Evolutionary conservation across 805 yeast species (phyloP).

Genomic region (Myxozyma vanderwaltii): DNA sequence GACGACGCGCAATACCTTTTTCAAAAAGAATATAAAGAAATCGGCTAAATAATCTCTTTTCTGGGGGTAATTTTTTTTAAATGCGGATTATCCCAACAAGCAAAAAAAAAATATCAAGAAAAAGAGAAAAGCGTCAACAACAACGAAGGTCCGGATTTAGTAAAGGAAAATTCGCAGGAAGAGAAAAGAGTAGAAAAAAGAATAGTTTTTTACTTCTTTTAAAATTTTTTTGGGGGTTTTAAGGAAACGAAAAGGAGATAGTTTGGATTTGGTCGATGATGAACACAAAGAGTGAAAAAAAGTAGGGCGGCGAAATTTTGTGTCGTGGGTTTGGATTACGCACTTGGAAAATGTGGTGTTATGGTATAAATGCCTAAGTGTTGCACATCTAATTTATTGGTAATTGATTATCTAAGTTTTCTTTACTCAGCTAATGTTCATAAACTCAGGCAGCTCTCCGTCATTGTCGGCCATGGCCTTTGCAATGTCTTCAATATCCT

Average conservation of each 20-base stretch:
- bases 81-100: slow-evolving; percentile 3
- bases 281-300: slow-evolving; percentile 11
- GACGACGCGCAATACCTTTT: neutral
- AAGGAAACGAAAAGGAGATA: slow-evolving; percentile 3
- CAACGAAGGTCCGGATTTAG: neutral
- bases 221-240: slow-evolving; percentile 29
- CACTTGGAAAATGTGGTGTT: neutral
- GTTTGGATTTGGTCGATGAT: slow-evolving; percentile 1
- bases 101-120: slow-evolving; percentile 2
- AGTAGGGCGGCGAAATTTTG: slow-evolving; percentile 10
- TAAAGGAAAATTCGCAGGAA: neutral
- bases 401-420: neutral
- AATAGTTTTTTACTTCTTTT: slow-evolving; percentile 21
- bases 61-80: neutral
- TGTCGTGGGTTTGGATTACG: slow-evolving; percentile 9
- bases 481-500: slow-evolving; percentile 4
- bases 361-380: neutral
- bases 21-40: neutral
- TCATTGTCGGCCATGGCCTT: neutral
- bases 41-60: slow-evolving; percentile 1
- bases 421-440: neutral
- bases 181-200: slow-evolving; percentile 6
- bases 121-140: neutral
- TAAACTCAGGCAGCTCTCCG: slow-evolving; percentile 1
- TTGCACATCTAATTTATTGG: neutral